Percentiles rank a stretch among this genome's conserved stretches.
These are phyloP conservation scores for Fusarium scirpi DNA, from an alignment of 2,329 filamentous ascomycete genomes.

Conservation along the genomic window DNA sequence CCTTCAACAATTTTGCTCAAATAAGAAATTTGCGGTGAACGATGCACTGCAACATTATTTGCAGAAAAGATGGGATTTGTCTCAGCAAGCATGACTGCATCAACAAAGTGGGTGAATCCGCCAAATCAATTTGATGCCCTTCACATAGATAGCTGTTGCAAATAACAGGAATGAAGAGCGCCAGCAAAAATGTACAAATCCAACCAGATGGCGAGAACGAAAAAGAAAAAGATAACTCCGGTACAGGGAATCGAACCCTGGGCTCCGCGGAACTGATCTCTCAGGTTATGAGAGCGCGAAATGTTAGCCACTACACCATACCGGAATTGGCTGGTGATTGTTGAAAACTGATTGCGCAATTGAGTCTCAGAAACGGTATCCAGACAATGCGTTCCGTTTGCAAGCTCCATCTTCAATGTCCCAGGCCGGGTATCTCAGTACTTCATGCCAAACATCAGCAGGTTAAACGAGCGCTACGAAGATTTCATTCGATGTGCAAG, in stretches of 20 bases:
- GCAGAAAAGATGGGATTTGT: neutral
- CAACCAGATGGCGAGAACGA: too few species aligned
- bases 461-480: neutral
- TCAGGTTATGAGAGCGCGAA: conserved; percentile 50
- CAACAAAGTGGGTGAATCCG: neutral
- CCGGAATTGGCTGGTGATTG: neutral
- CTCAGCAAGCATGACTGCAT: neutral
- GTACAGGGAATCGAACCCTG: conserved; percentile 49
- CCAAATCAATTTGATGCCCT: too few species aligned
- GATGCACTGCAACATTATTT: neutral
- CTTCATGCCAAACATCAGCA: neutral
- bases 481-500: too few species aligned
- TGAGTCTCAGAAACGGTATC: fast-evolving
- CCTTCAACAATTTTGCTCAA: too few species aligned
- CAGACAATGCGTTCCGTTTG: fast-evolving
- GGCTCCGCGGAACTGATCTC: conserved; percentile 44
- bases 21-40: neutral
- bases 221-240: conserved; percentile 18
- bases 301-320: conserved; percentile 53
- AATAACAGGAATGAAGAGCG: too few species aligned
- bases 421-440: fast-evolving
- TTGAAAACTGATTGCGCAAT: too few species aligned
- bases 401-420: too few species aligned
- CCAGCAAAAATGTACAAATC: too few species aligned
- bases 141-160: too few species aligned